Evolutionary conservation across 345 rosid species (phyloP), one percentile per base, ranked within the genome.

Genomic region (Heritiera littoralis): DNA sequence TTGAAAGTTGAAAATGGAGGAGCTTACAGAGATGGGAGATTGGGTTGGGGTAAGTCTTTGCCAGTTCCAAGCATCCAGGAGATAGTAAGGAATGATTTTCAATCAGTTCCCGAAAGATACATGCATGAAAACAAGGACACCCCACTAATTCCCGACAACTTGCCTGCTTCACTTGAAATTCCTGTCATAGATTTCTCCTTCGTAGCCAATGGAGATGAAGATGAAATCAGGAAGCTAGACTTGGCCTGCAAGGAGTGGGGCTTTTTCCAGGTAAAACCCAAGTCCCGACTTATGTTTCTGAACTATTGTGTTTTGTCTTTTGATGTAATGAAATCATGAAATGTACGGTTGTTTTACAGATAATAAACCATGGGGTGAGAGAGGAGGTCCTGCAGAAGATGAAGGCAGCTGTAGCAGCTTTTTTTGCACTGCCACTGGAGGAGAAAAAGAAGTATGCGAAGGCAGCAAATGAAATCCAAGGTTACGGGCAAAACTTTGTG

Each of bases 161-260:
- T 64, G 7, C 68, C 17, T 13, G 45, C n/a, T 15, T 64, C 43
- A 32, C 45, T 64, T 14, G n/a, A 64, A 64, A 64, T 32, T 5
- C 71, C 71, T 18, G n/a, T 66, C 78, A 80, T 85, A 20, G 74
- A 74, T 6, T 64, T 80, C 72, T 83, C 82, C 7, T 66, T 67
- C 76, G 72, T 83, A 17, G 70, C 71, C 41, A 46, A 41, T 35
- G 85, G 81, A 9, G 79, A 83, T 23, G 46, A 40, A 17, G 70
- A 66, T 65, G 86, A 84, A 61, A 74, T 32, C 5, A 49, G 48
- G 35, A 86, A 76, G 46, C 72, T 82, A 38, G 78, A 84, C 63
- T 2, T 49, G 32, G 83, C 80, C 35, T 82, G 87, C 84, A 80
- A 71, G 66, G 83, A 77, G 11, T 84, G 89, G 87, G 89, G 83